phyloP scores from a whole-genome alignment of 2,329 filamentous ascomycete species.

The Aspergillus fumigatiaffinis region DNA sequence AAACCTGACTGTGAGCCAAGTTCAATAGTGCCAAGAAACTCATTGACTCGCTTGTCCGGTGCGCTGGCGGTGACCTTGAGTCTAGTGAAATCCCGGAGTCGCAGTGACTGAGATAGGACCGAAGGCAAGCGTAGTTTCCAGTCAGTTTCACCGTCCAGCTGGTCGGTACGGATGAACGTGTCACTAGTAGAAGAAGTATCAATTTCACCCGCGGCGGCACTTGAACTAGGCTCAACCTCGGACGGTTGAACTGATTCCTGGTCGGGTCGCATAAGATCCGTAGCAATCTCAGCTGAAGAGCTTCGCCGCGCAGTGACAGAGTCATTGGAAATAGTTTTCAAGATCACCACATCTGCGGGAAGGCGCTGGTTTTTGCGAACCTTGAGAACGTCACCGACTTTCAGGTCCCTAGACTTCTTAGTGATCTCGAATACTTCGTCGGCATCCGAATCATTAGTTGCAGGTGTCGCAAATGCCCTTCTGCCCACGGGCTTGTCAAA shows the following conservation, averaged over 20 bases:
- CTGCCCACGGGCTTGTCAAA: constrained; percentile 51
- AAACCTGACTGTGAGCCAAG: constrained; percentile 55
- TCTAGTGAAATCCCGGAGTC: constrained; percentile 64
- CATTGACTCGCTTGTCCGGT: constrained; percentile 89
- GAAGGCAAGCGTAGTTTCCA: constrained; percentile 94
- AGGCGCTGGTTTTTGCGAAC: constrained; percentile 88
- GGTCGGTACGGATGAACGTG: constrained; percentile 95
- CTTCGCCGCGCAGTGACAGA: constrained; percentile 26
- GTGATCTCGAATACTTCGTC: constrained; percentile 59
- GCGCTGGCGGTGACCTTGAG: constrained; percentile 75
- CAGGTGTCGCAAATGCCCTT: constrained; percentile 3
- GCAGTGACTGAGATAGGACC: constrained; percentile 74
- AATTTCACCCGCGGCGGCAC: constrained; percentile 18
- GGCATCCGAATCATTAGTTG: constrained; percentile 10
- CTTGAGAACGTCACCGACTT: constrained; percentile 93
- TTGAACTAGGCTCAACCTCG: constrained; percentile 10
- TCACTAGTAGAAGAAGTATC: constrained; percentile 59
- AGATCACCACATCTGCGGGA: constrained; percentile 87
- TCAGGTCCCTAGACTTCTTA: constrained; percentile 82
- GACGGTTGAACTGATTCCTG: constrained; percentile 16
- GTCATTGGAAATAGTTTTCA: constrained; percentile 72
- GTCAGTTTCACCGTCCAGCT: constrained; percentile 95
- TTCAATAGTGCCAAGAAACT: constrained; percentile 87
- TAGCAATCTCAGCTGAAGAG: constrained; percentile 19
- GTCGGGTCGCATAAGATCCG: constrained; percentile 23